These are phyloP conservation scores for Calonectria hongkongensis DNA, from an alignment of 2,329 filamentous ascomycete species.

Conservation along the genomic window DNA sequence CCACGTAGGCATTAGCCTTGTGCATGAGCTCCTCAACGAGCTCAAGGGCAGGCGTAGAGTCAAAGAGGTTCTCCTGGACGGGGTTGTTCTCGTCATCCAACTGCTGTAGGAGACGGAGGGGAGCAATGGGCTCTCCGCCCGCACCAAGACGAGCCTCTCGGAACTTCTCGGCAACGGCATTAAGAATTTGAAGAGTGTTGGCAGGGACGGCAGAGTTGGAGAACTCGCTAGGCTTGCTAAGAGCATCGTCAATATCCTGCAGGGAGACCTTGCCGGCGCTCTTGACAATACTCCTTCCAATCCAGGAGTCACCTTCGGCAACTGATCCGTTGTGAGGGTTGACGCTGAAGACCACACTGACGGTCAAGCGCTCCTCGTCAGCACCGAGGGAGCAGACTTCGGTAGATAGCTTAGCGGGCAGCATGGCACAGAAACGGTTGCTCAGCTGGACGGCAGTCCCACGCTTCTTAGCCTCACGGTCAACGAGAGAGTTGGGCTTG, in stretches of 20 bases:
- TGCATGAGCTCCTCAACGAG: slow-evolving; percentile 96
- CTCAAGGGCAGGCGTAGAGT: slow-evolving; percentile 91
- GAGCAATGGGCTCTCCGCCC: slow-evolving; percentile 85
- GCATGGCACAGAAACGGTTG: slow-evolving; percentile 90
- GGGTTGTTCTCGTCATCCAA: slow-evolving; percentile 98
- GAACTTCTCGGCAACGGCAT: slow-evolving; percentile 91
- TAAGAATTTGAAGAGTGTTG: slow-evolving; percentile 87
- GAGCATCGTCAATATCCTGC: slow-evolving; percentile 88
- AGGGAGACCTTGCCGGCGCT: slow-evolving; percentile 91
- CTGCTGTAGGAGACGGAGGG: slow-evolving; percentile 92
- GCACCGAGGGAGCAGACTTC: slow-evolving; percentile 93
- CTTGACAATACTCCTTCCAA: slow-evolving; percentile 95
- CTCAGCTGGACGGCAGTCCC: slow-evolving; percentile 96
- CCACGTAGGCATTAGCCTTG: slow-evolving; percentile 93
- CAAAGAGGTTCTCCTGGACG: slow-evolving; percentile 96
- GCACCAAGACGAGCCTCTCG: slow-evolving; percentile 90
- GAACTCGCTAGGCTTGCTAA: slow-evolving; percentile 78
- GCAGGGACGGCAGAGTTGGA: slow-evolving; percentile 79
- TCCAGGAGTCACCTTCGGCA: slow-evolving; percentile 91
- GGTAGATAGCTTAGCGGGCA: slow-evolving; percentile 88
- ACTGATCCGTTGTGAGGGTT: slow-evolving; percentile 86
- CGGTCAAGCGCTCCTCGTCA: slow-evolving; percentile 90
- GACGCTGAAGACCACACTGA: slow-evolving; percentile 95
- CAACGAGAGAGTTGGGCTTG: slow-evolving; percentile 95
- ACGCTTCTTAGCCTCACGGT: slow-evolving; percentile 98